Percentiles rank a stretch among this genome's conserved stretches.
Conservation (phyloP, 305 asterid genomes). For the Ajuga reptans region DNA sequence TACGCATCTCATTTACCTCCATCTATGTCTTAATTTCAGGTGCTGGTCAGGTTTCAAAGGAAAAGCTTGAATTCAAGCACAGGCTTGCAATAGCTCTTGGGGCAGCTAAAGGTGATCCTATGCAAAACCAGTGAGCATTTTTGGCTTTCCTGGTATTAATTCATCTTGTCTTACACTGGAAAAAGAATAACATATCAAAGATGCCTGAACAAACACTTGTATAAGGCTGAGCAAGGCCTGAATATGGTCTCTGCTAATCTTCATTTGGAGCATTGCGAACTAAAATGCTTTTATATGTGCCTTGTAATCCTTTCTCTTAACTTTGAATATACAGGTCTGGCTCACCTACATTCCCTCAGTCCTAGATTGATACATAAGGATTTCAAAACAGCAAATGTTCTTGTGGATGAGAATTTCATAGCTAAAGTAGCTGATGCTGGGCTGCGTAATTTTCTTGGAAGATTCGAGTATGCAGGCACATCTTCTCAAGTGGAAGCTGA, state of each 20-base stretch:
- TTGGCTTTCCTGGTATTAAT: constrained; percentile 72
- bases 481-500: constrained; percentile 59
- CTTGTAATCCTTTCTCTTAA: constrained; percentile 20
- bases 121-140: constrained; percentile 95
- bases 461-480: constrained; percentile 65
- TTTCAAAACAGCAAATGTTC: constrained; percentile 84
- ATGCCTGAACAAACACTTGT: constrained; percentile 27
- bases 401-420: constrained; percentile 79
- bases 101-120: constrained; percentile 98
- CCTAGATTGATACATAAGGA: constrained; percentile 87
- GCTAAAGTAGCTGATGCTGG: constrained; percentile 96
- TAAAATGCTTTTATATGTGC: constrained; percentile 14
- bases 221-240: constrained; percentile 21
- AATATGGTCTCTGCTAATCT: constrained; percentile 20
- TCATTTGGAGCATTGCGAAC: constrained; percentile 1
- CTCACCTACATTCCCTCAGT: constrained; percentile 76
- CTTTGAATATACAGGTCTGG: constrained; percentile 46
- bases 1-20: constrained; percentile 14
- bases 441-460: constrained; percentile 75
- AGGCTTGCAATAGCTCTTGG: constrained; percentile 92
- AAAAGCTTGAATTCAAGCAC: constrained; percentile 91
- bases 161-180: constrained; percentile 35
- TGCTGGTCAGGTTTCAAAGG: constrained; percentile 68
- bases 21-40: constrained; percentile 39
- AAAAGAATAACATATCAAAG: constrained; percentile 25